phyloP scores from a whole-genome alignment of 305 asterid species.

The Petunia hybrid region DNA sequence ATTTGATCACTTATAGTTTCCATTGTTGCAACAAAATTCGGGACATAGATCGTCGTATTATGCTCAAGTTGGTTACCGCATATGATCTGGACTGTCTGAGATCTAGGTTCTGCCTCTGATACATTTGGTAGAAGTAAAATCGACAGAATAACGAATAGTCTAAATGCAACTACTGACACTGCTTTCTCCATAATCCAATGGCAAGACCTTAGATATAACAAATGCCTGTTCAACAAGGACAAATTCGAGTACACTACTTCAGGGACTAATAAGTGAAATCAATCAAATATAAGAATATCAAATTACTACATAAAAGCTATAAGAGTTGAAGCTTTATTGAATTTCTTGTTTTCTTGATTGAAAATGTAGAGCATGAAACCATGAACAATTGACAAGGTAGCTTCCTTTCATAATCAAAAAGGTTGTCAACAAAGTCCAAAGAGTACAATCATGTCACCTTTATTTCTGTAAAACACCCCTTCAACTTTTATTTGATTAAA shows the following conservation, averaged over 20 bases:
- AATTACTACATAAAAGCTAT: neutral
- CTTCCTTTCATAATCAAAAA: conserved; percentile 20
- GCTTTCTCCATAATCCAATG: conserved; percentile 27
- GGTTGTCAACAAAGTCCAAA: conserved; percentile 21
- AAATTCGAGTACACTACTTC: neutral
- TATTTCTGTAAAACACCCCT: neutral
- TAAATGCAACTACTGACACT: conserved; percentile 28
- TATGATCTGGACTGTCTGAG: conserved; percentile 43
- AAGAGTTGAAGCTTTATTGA: neutral
- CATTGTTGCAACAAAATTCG: conserved; percentile 59
- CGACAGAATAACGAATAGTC: conserved; percentile 27
- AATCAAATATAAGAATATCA: conserved; percentile 4
- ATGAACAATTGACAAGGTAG: neutral
- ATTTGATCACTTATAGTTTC: conserved; percentile 59
- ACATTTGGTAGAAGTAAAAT: conserved; percentile 50
- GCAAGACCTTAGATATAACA: conserved; percentile 1
- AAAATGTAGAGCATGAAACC: neutral
- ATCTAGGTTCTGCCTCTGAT: conserved; percentile 58
- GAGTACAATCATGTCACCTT: neutral
- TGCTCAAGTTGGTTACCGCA: conserved; percentile 50
- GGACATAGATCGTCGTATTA: conserved; percentile 47
- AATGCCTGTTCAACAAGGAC: conserved; percentile 23
- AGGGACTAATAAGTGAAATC: conserved; percentile 15
- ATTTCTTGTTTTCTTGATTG: neutral
- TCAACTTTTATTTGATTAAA: neutral